Base-by-base conservation (phyloP, 1,284 basidiomycete genomes). In the Naganishia sp. region DNA sequence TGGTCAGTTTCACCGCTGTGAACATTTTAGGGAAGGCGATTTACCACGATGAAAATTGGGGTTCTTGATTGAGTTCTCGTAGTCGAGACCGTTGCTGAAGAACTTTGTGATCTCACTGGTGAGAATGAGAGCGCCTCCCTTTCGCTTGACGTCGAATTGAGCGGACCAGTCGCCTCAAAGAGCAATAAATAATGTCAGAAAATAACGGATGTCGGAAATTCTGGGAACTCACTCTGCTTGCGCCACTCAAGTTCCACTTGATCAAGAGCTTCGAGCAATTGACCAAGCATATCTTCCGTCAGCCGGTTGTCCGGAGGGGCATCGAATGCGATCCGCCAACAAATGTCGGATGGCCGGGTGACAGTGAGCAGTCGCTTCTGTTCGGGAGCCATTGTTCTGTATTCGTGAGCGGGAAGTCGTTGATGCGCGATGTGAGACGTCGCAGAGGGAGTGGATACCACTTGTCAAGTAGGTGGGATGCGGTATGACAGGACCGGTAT, bases 61-160 rank as follows among this genome's bases (percentile, higher is more conserved):
- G 69, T 92, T 85, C 45, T 83, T 81, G 46, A 84, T 78, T 10
- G 87, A 82, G 36, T 83, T 85, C 44, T 83, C 84, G 72, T 86
- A 88, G 77, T 92, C 90, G 55, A 94, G 84, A 1, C 91, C 92
- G 75, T 93, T 94, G 77, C 88, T 89, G 79, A 93, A 94, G 83
- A 93, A 94, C 79, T 92, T 93, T 74, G 91, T 85, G 74, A 90
- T 87, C 65, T 83, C 83, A 67, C 83, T 83, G 61, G 90, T 86
- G 57, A 94, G 85, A 64, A 94, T 86, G 46, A 94, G 79, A 1
- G 89, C 87, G 18, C 90, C 92, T 69, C 82, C 80, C 55, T 84
- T 85, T 23, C 80, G 83, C 45, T 81, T 79, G 63, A 81, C 81
- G 55, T 84, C 69, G 72, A 71, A 15, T 66, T 65, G 46, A 18